Base-by-base conservation (phyloP, 169 alveolate genomes). In the Babesia ovis region DNA sequence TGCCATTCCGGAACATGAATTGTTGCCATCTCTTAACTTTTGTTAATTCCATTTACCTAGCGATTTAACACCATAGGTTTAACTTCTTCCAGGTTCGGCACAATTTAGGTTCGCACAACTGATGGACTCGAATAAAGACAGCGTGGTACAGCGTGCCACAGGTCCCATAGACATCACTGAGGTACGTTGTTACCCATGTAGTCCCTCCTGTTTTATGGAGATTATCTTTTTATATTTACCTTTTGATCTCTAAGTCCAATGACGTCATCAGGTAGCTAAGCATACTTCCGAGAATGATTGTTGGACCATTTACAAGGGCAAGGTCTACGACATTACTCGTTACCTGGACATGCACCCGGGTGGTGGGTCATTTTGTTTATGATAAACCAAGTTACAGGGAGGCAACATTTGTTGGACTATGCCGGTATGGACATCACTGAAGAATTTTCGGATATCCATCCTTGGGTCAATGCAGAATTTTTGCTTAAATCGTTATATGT, bases 261-360 rank as follows among this genome's bases (percentile, higher is more conserved):
- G 41, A 16, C 11, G 23, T 55, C 54, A 25, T 22, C 56, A 85
- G 91, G 88, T 85, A 20, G 77, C 76, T 34, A 55, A 76, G 54
- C 93, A 90, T 73, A 64, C 57, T 27, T 73, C 74, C n/a, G 50
- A 46, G 53, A 46, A 66, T n/a, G 92, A 86, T 43, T 85, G 91
- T 25, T 91, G 95, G 95, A 55, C 77, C 48, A 87, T 83, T 31
- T 61, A 77, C 56, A 82, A 88, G 41, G 91, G 91, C 41, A 71
- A 72, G 32, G 92, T 91, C 18, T 91, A 91, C 70, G 91, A 91
- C 53, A n/a, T 91, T 32, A 91, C 95, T 9, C 62, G 84, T 20
- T 91, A 84, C 59, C 41, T 85, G 37, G 42, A 77, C 53, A 34
- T 25, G 35, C 95, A 91, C 45, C 95, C 95, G 8, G 95, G 95